Evolutionary conservation across 1,139 yeast species (phyloP).

Genomic region (Sugiyamaella japonica): DNA sequence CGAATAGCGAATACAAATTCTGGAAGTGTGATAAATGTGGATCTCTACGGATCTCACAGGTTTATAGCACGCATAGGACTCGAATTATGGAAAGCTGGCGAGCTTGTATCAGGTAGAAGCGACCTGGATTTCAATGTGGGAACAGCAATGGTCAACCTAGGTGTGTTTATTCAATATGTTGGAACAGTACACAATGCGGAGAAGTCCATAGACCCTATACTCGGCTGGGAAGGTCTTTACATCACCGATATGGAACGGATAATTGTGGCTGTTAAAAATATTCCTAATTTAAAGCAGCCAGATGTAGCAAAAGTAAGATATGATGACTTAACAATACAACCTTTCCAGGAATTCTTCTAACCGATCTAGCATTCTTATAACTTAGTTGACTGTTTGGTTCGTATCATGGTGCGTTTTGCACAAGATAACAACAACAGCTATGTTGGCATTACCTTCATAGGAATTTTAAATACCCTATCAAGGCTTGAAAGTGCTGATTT

Average conservation of each 20-base stretch:
- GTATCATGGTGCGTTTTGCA: neutral
- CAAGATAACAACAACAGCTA: neutral
- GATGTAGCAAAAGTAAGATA: slow-evolving; percentile 12
- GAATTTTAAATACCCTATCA: slow-evolving; percentile 6
- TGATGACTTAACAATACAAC: neutral
- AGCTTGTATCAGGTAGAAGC: slow-evolving; percentile 33
- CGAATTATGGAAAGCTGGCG: slow-evolving; percentile 36
- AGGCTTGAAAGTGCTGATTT: slow-evolving; percentile 1
- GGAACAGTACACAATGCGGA: slow-evolving; percentile 71
- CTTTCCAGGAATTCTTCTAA: neutral
- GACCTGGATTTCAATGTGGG: slow-evolving; percentile 25
- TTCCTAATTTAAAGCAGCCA: slow-evolving; percentile 6
- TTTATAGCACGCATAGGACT: slow-evolving; percentile 55
- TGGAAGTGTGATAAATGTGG: slow-evolving; percentile 58
- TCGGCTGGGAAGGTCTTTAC: slow-evolving; percentile 54
- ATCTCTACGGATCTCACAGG: slow-evolving; percentile 64
- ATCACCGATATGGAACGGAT: slow-evolving; percentile 31
- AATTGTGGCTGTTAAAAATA: slow-evolving; percentile 9
- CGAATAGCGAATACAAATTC: slow-evolving; percentile 57
- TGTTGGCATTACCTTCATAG: neutral
- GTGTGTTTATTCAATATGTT: slow-evolving; percentile 59
- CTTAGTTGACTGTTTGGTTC: slow-evolving; percentile 8
- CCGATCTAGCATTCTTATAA: slow-evolving; percentile 5
- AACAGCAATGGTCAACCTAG: slow-evolving; percentile 30
- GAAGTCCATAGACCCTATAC: slow-evolving; percentile 54